A percentile compares a stretch with the other conserved stretches of the same genome.
phyloP scores from a whole-genome alignment of 2,329 filamentous ascomycete species.

The Pleomassaria siparia region DNA sequence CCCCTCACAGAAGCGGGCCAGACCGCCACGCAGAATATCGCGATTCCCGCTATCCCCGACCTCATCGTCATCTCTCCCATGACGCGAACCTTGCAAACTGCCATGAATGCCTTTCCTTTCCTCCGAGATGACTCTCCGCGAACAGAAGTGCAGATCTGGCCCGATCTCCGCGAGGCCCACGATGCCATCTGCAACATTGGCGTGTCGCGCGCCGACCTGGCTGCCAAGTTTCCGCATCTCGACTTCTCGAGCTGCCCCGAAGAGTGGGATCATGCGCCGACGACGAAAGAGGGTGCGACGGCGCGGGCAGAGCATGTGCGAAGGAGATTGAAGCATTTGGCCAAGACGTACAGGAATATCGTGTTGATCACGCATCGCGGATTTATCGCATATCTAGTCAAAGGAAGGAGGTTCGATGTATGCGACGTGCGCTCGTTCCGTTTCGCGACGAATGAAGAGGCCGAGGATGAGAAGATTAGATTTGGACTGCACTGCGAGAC shows the following conservation, averaged over 20 bases:
- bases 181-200: slow-evolving; percentile 21
- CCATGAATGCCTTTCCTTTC: slow-evolving; percentile 19
- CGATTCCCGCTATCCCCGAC: slow-evolving; percentile 11
- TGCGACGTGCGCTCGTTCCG: slow-evolving; percentile 19
- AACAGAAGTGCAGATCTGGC: slow-evolving; percentile 19
- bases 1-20: slow-evolving; percentile 20
- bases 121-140: slow-evolving; percentile 1
- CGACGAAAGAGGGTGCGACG: slow-evolving; percentile 11
- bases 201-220: slow-evolving; percentile 12
- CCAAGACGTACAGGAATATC: slow-evolving; percentile 12
- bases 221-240: slow-evolving; percentile 15
- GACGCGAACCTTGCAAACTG: slow-evolving; percentile 27
- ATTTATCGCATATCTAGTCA: slow-evolving; percentile 19
- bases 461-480: slow-evolving; percentile 5
- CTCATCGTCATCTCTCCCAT: slow-evolving; percentile 27
- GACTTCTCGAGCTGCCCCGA: slow-evolving; percentile 17
- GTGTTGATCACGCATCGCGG: slow-evolving; percentile 22
- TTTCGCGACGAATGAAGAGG: slow-evolving; percentile 17
- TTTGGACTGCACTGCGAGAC: slow-evolving; percentile 16
- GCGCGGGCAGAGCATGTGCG: slow-evolving; percentile 18
- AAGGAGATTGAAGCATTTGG: slow-evolving; percentile 12
- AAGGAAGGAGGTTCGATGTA: slow-evolving; percentile 17
- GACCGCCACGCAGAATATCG: slow-evolving; percentile 12
- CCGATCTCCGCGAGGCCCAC: slow-evolving; percentile 22
- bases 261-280: slow-evolving; percentile 19